Conservation (phyloP, 768 basidiomycete species). For the Pisolithus microcarpus region DNA sequence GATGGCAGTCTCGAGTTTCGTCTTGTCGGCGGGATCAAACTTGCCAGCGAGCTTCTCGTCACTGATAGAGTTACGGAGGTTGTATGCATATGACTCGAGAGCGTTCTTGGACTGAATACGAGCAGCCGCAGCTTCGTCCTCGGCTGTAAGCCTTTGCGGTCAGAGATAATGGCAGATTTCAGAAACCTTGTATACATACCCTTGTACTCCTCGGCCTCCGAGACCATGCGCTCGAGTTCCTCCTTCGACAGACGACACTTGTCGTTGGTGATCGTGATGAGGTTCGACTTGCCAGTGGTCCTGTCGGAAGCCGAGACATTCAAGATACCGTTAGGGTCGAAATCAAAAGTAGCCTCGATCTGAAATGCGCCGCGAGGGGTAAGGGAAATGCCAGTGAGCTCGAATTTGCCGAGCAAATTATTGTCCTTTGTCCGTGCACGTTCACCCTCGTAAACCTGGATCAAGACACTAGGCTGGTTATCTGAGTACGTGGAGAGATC, state of each 20-base stretch:
- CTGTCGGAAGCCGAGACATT: not conserved
- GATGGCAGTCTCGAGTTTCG: too few relatives aligned
- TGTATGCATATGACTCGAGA: too few relatives aligned
- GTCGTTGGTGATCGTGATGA: not conserved
- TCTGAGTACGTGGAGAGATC: slow-evolving; percentile 97
- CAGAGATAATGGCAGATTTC: too few relatives aligned
- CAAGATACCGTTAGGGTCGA: not conserved
- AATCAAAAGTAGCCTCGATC: slow-evolving; percentile 39
- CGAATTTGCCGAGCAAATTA: slow-evolving; percentile 60
- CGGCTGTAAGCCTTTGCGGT: too few relatives aligned
- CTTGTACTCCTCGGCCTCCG: too few relatives aligned
- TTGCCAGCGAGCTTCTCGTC: slow-evolving; percentile 86
- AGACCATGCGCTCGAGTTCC: not conserved
- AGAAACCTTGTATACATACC: too few relatives aligned
- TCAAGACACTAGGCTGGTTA: slow-evolving; percentile 74
- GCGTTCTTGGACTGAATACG: slow-evolving; percentile 17
- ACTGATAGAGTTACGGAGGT: slow-evolving; percentile 28
- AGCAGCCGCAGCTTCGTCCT: too few relatives aligned
- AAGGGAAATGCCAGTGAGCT: slow-evolving; percentile 49
- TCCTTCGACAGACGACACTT: not conserved
- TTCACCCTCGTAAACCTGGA: slow-evolving; percentile 82
- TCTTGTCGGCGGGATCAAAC: slow-evolving; percentile 80
- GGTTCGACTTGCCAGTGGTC: not conserved
- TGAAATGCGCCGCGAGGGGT: slow-evolving; percentile 79
- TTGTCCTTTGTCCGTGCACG: slow-evolving; percentile 83